These are phyloP conservation scores for Monilinia fructicola DNA, from an alignment of 2,329 filamentous ascomycete species.

Conservation along the genomic window DNA sequence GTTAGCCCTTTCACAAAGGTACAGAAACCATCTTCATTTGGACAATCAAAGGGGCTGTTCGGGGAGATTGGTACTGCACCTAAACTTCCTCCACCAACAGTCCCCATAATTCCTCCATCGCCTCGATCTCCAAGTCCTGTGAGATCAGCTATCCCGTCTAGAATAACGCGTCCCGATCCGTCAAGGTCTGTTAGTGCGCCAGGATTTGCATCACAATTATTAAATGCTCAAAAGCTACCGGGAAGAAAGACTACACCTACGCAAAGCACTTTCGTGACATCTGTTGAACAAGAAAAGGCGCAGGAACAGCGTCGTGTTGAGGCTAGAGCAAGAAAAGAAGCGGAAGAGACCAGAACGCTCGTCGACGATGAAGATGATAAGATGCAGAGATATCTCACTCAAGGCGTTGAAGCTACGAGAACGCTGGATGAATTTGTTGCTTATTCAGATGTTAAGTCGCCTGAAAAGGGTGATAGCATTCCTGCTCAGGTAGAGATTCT, in stretches of 20 bases:
- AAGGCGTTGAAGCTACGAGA: slow-evolving; percentile 60
- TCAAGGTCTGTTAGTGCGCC: slow-evolving; percentile 61
- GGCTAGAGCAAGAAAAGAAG: slow-evolving; percentile 55
- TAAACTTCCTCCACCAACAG: slow-evolving; percentile 54
- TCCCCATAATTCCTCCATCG: slow-evolving; percentile 59
- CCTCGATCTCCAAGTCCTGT: slow-evolving; percentile 73
- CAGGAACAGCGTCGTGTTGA: slow-evolving; percentile 37
- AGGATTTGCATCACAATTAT: slow-evolving; percentile 56
- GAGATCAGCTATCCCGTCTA: slow-evolving; percentile 55
- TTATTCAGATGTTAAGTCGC: slow-evolving; percentile 55
- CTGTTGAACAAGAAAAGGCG: slow-evolving; percentile 33
- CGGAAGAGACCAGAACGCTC: slow-evolving; percentile 56
- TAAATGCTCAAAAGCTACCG: slow-evolving; percentile 50
- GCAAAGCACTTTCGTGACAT: slow-evolving; percentile 31
- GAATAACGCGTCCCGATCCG: slow-evolving; percentile 50
- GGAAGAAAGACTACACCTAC: slow-evolving; percentile 51
- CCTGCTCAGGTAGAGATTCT: slow-evolving; percentile 64
- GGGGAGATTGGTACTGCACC: slow-evolving; percentile 54
- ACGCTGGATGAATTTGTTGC: slow-evolving; percentile 68
- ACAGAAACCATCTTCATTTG: slow-evolving; percentile 47
- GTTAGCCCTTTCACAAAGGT: slow-evolving; percentile 46
- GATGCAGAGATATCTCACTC: slow-evolving; percentile 61
- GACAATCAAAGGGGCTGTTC: slow-evolving; percentile 48
- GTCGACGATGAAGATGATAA: slow-evolving; percentile 69
- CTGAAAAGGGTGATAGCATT: slow-evolving; percentile 50